Percentiles rank a stretch among this genome's conserved stretches.
Evolutionary conservation across 441 rosid genomes (phyloP).

Genomic region (Daphne laureola): DNA sequence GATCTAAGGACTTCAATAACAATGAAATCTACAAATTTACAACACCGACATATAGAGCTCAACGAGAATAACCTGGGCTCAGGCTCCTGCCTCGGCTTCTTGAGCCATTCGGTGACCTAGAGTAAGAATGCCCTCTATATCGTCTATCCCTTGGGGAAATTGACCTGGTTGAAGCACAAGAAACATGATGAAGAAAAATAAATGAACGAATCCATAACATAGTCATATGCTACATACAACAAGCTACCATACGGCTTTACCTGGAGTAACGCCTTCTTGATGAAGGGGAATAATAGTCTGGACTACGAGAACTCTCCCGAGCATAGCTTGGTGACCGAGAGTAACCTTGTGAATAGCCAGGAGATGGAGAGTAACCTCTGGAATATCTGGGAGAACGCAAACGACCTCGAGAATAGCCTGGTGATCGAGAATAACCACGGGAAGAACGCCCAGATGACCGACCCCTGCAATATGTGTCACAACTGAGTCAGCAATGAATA

Average conservation of each 20-base stretch:
- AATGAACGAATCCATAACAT: neutral
- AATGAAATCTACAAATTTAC: no score
- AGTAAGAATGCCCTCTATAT: conserved; percentile 38
- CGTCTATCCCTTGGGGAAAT: conserved; percentile 48
- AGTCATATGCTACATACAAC: neutral
- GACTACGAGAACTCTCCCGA: conserved; percentile 45
- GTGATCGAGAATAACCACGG: conserved; percentile 11
- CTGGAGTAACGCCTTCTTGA: conserved; percentile 42
- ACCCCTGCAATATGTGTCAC: conserved; percentile 5
- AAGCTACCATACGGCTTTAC: conserved; percentile 11
- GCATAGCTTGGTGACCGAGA: conserved; percentile 41
- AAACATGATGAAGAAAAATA: neutral
- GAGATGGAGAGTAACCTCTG: conserved; percentile 37
- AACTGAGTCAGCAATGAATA: neutral
- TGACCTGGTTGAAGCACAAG: conserved; percentile 30
- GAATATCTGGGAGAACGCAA: conserved; percentile 17
- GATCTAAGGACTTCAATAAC: no score
- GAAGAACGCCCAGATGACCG: conserved; percentile 11
- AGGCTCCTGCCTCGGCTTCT: conserved; percentile 41
- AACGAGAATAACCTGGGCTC: conserved; percentile 38
- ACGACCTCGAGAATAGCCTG: conserved; percentile 13
- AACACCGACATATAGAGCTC: conserved; percentile 2
- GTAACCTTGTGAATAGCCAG: conserved; percentile 31
- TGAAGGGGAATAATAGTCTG: conserved; percentile 40
- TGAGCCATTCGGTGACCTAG: conserved; percentile 43